Evolutionary conservation across 2,329 filamentous ascomycete species (phyloP), one percentile per base, ranked within the genome.

Genomic region (Hypomyces rosellus): DNA sequence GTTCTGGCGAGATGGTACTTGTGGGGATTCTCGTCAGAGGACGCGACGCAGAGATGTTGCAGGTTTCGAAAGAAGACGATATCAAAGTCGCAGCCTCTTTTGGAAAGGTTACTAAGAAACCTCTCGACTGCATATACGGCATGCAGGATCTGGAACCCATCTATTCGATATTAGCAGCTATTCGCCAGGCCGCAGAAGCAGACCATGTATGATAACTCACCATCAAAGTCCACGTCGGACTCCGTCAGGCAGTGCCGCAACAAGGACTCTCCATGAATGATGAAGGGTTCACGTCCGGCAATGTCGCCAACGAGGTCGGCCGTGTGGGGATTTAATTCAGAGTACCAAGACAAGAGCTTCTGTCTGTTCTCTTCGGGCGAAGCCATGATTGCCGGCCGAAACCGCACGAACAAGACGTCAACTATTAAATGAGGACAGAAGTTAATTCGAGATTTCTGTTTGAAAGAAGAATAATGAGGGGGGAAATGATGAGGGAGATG

Each of bases 231-330:
- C 38, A 90, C 76, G 18, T 76, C 72, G 11, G 75, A 69, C 55
- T 85, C 74, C n/a, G 71, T 68, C 44, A 89, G 78, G 58, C 78
- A 84, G 51, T 86, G 69, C 6, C 81, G 69, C 11, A 90, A 69
- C n/a, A 90, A 65, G 0, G 85, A 85, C 59, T 91, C 85, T 30
- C 86, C 86, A 55, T 90, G 84, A 30, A 90, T 76, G 18, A 85
- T 70, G 62, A 89, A 90, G 11, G 85, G 73, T 61, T 89, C 86
- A 53, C 80, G 81, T 18, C 87, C 86, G 3, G 84, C 85, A 65
- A 87, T 90, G 61, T 90, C 87, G 38, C 86, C 85, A 4, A 89
- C 79, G 2, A 90, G 75, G 57, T 88, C 84, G 25, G 87, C 74
- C n/a, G 54, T 60, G 6, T 63, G 61, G 3, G 67, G 61, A 13